Percentiles rank a stretch among this genome's conserved stretches.
These are phyloP conservation scores for Eutrema japonicum DNA, from an alignment of 345 rosid species.

Conservation along the genomic window DNA sequence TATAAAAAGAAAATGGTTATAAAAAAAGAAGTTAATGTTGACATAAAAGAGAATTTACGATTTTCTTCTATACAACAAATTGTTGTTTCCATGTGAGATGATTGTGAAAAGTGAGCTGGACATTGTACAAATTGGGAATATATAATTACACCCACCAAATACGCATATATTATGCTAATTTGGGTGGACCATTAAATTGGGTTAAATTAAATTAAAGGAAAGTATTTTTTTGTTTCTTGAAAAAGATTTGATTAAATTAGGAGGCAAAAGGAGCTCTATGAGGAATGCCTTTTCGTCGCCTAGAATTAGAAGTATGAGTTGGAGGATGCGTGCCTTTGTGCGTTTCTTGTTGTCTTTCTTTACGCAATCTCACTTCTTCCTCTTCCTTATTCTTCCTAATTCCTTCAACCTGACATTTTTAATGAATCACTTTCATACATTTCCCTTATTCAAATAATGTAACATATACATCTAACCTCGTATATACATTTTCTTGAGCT, in stretches of 20 bases:
- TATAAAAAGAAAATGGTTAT: background rate
- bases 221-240: background rate
- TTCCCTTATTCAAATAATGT: constrained; percentile 10
- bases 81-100: constrained; percentile 41
- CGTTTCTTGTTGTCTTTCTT: constrained; percentile 60
- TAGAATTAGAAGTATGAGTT: constrained; percentile 56
- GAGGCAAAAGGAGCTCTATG: constrained; percentile 83
- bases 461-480: background rate
- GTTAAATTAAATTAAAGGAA: background rate
- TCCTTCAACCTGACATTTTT: constrained; percentile 66
- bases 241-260: constrained; percentile 42
- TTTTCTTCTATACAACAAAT: constrained; percentile 35
- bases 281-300: constrained; percentile 90
- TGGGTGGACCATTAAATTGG: constrained; percentile 30
- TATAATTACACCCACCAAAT: constrained; percentile 29
- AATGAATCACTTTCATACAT: constrained; percentile 16
- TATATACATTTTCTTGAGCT: constrained; percentile 3
- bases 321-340: constrained; percentile 61
- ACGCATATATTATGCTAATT: constrained; percentile 30
- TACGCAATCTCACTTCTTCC: constrained; percentile 66
- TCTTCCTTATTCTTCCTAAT: constrained; percentile 60
- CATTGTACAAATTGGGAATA: constrained; percentile 38
- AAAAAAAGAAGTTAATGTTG: background rate
- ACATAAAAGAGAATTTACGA: background rate
- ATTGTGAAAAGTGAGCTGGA: constrained; percentile 44